Percentiles rank a stretch among this genome's conserved stretches.
Evolutionary conservation across 1,284 basidiomycete genomes (phyloP).

Genomic region (Microbotryomycetes sp.): DNA sequence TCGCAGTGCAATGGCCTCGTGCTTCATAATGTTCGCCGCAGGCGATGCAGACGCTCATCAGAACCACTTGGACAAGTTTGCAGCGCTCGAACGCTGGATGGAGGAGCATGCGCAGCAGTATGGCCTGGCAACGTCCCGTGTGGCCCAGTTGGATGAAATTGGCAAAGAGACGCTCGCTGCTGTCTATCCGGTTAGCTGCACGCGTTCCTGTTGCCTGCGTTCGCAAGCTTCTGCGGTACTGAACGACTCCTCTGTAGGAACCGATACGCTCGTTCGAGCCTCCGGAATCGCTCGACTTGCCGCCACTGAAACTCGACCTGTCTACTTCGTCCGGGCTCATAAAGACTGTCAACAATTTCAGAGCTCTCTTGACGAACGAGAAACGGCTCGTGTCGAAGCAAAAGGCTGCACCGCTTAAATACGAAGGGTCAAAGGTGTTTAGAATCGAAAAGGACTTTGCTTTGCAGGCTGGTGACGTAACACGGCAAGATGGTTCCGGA

Average conservation of each 20-base stretch:
- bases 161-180: slow-evolving; percentile 20
- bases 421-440: slow-evolving; percentile 46
- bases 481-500: slow-evolving; percentile 49
- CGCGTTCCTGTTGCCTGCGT: too few species aligned
- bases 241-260: background rate
- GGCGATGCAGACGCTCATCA: slow-evolving; percentile 6
- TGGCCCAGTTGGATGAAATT: slow-evolving; percentile 17
- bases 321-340: slow-evolving; percentile 40
- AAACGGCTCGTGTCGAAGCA: slow-evolving; percentile 45
- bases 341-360: slow-evolving; percentile 49
- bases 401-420: slow-evolving; percentile 47
- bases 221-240: too few species aligned
- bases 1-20: background rate
- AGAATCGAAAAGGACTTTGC: slow-evolving; percentile 48
- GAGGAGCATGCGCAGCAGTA: slow-evolving; percentile 16
- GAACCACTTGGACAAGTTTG: background rate
- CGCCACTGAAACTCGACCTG: slow-evolving; percentile 16
- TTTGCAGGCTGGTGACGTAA: slow-evolving; percentile 50
- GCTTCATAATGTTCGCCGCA: slow-evolving; percentile 23
- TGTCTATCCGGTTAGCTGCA: slow-evolving; percentile 13
- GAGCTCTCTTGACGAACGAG: slow-evolving; percentile 49
- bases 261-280: slow-evolving; percentile 9
- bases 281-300: slow-evolving; percentile 26
- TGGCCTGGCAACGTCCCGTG: slow-evolving; percentile 3
- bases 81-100: slow-evolving; percentile 19